Base-by-base conservation (phyloP, 495 filamentous ascomycete species). In the Aspergillus cristatus region DNA sequence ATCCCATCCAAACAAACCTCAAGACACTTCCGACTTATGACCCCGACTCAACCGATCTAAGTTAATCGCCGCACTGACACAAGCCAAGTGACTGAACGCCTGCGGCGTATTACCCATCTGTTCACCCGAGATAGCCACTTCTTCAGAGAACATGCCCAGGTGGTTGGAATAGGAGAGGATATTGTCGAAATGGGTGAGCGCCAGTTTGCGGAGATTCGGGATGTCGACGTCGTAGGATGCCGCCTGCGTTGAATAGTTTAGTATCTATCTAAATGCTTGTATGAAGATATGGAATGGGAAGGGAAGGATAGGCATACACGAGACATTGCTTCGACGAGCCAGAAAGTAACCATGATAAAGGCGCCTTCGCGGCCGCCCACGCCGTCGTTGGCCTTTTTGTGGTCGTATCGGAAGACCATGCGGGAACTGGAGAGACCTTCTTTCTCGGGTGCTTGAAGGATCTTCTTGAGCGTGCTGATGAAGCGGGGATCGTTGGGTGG, bases 261-360 rank as follows among this genome's bases (percentile, higher is more conserved):
- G 16, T 24, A 18, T 1, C 39, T 34, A 14, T 8, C 13, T 38
- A 14, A 7, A 13, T 17, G 28, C 14, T 16, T 14, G 6, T 20
- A n/a, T n/a, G n/a, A n/a, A n/a, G n/a, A n/a, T n/a, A n/a, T 29
- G 14, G 15, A 14, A 18, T 13, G 22, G 16, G 11, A 11, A n/a
- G 35, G 13, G 30, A 35, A 22, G 29, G 20, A 14, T 18, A 18
- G 3, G 55, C 50, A 16, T 63, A 71, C 81, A 26, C 81, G 68
- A 16, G 79, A 81, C 60, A 86, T 65, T n/a, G 81, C 78, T 52
- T 84, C 81, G 3, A 84, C 76, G 3, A 84, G 70, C 81, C 81
- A 84, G 55, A 83, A 85, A 1, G 80, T 86, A 41, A 80, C 81
- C 80, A 86, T 84, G 51, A 71, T 73, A 50, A 86, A 86, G 14